These are phyloP conservation scores for Nitzschia sp. DNA, from an alignment of 108 stramenopile species.

Conservation along the genomic window DNA sequence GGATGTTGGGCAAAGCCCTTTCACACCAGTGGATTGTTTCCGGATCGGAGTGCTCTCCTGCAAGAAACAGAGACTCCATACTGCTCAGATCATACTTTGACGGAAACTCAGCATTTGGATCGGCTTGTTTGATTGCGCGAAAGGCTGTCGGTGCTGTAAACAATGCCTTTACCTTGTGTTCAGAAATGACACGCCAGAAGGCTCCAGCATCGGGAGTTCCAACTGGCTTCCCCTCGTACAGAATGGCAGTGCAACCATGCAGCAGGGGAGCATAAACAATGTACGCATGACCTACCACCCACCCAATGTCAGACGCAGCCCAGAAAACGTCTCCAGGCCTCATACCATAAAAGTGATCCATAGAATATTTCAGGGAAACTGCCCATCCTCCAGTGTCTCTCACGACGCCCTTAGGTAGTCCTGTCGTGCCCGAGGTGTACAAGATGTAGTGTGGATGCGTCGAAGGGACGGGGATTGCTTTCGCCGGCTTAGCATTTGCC, in stretches of 20 bases:
- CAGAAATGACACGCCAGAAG: constrained; percentile 72
- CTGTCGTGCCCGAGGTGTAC: constrained; percentile 80
- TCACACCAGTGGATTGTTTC: constrained; percentile 71
- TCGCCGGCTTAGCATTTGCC: constrained; percentile 13
- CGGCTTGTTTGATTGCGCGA: constrained; percentile 71
- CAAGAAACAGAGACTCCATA: constrained; percentile 57
- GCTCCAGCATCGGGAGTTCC: constrained; percentile 79
- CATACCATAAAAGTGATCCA: constrained; percentile 59
- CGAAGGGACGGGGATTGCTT: constrained; percentile 52
- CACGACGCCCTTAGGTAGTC: constrained; percentile 77
- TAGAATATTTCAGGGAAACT: constrained; percentile 63
- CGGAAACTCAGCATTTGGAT: constrained; percentile 40
- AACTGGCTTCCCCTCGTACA: constrained; percentile 86
- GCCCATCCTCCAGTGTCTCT: constrained; percentile 72
- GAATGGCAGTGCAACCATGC: constrained; percentile 64
- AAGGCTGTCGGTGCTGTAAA: constrained; percentile 85
- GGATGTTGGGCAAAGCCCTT: constrained; percentile 31
- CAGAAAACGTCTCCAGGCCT: constrained; percentile 72
- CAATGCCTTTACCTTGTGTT: constrained; percentile 61
- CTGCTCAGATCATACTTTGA: constrained; percentile 50
- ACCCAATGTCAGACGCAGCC: constrained; percentile 76
- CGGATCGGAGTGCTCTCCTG: constrained; percentile 78
- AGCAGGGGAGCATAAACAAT: constrained; percentile 74
- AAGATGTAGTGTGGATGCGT: constrained; percentile 70
- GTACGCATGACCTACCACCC: constrained; percentile 74